These are phyloP conservation scores for Saccharomyces paradoxus DNA, from an alignment of 805 yeast species.

Conservation along the genomic window DNA sequence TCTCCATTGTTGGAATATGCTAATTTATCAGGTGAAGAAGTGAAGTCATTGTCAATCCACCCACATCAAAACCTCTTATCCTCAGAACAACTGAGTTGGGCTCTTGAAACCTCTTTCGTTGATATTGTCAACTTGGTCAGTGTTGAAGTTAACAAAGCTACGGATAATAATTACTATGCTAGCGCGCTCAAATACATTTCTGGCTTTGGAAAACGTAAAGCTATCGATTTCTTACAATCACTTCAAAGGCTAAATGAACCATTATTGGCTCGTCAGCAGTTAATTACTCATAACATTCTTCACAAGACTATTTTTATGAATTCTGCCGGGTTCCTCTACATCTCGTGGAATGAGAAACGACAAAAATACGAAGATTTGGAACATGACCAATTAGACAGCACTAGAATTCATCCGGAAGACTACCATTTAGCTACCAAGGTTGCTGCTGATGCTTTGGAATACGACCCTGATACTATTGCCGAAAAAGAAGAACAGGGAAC, in stretches of 20 bases:
- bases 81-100: slow-evolving; percentile 51
- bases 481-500: slow-evolving; percentile 40
- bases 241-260: slow-evolving; percentile 49
- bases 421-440: slow-evolving; percentile 91
- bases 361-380: slow-evolving; percentile 41
- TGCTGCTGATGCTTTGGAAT: slow-evolving; percentile 96
- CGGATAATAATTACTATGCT: slow-evolving; percentile 60
- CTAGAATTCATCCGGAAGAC: slow-evolving; percentile 97
- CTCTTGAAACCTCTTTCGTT: slow-evolving; percentile 74
- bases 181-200: slow-evolving; percentile 67
- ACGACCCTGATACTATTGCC: slow-evolving; percentile 86
- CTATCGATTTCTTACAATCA: slow-evolving; percentile 75
- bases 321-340: slow-evolving; percentile 81
- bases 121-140: slow-evolving; percentile 89
- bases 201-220: slow-evolving; percentile 94
- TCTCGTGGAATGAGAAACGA: slow-evolving; percentile 52
- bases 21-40: slow-evolving; percentile 59
- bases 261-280: slow-evolving; percentile 71
- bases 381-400: slow-evolving; percentile 80
- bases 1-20: slow-evolving; percentile 89
- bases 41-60: slow-evolving; percentile 58
- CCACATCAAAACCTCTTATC: slow-evolving; percentile 67
- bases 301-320: slow-evolving; percentile 80
- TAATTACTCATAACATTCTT: slow-evolving; percentile 71
- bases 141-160: slow-evolving; percentile 85